phyloP scores from a whole-genome alignment of 768 basidiomycete species.

The Porphyrellus cyaneotinctus region DNA sequence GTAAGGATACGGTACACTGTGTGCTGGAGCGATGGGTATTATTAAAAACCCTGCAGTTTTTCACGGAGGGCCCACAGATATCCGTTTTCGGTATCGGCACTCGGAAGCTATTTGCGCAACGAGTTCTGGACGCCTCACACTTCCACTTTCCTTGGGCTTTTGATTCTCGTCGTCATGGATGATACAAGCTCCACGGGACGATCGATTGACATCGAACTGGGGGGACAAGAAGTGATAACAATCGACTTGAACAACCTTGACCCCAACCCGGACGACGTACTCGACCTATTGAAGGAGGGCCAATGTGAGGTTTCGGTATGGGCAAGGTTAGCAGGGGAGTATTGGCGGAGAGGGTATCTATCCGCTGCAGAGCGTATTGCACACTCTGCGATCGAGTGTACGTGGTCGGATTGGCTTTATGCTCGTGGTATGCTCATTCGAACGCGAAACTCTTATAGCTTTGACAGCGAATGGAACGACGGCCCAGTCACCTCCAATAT shows the following conservation, averaged over 20 bases:
- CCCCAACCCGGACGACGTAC: slow-evolving; percentile 69
- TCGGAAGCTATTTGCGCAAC: neutral
- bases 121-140: too few species aligned
- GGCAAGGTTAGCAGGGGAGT: slow-evolving; percentile 83
- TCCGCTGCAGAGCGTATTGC: slow-evolving; percentile 77
- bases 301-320: slow-evolving; percentile 71
- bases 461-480: slow-evolving; percentile 48
- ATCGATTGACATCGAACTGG: slow-evolving; percentile 72
- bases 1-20: too few species aligned
- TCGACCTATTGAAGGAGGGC: slow-evolving; percentile 68
- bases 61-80: too few species aligned
- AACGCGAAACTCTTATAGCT: slow-evolving; percentile 32
- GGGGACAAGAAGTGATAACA: slow-evolving; percentile 81
- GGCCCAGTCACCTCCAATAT: slow-evolving; percentile 63
- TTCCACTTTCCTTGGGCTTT: neutral
- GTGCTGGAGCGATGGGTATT: too few species aligned
- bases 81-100: neutral
- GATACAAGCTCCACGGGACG: slow-evolving; percentile 16
- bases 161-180: slow-evolving; percentile 18
- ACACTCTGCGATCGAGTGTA: slow-evolving; percentile 61
- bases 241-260: slow-evolving; percentile 88
- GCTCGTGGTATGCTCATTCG: neutral
- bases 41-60: too few species aligned
- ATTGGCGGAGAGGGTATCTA: slow-evolving; percentile 75
- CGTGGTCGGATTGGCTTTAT: slow-evolving; percentile 22